Base-by-base conservation (phyloP, 1,139 yeast species). In the Scheffersomyces parashehatae region DNA sequence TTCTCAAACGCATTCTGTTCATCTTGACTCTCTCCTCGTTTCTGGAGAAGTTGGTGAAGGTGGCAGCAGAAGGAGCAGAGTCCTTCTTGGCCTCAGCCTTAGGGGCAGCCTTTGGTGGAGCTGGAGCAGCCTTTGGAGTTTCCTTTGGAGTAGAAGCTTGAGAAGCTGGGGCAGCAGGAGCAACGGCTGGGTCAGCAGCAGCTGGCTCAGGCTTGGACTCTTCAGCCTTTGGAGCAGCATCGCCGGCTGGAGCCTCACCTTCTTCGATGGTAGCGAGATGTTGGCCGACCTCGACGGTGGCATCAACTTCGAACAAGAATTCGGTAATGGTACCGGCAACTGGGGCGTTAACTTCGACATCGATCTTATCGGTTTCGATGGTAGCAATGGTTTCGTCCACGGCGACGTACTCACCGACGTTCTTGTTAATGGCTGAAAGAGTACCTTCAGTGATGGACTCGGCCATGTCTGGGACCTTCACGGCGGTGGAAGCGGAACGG, bases 1-100 rank as follows among this genome's bases (percentile, higher is more conserved):
- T 95, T 81, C 99, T 88, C 73, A 88, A 75, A 77, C 99, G 88
- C 99, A 93, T 95, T 79, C 99, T 88, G 84, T 91, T 93, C 99
- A 93, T 93, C 79, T 93, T 93, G 55, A 95, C 96, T 68, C 91
- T 82, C 68, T 85, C 88, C 74, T 93, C 98, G 51, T 77, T 74
- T 76, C 99, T 87, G 46, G 90, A 79, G 65, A 86, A 86, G 42
- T 79, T 68, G 48, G 88, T 85, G 60, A 82, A 75, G 34, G 82
- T 62, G 35, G 77, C 65, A 36, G 80, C 64, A 29, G 70, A 49
- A 34, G 68, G 59, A 26, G 62, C 53, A 16, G 45, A 29, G 5
- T 58, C 52, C 44, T 58, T 54, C 33, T 56, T 54, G 39, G 57
- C 58, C 37, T 56, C 58, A 28, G 66, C 58, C 43, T 58, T 51